Base-by-base conservation (phyloP, 2,329 filamentous ascomycete genomes). In the Diaporthe ampelina region DNA sequence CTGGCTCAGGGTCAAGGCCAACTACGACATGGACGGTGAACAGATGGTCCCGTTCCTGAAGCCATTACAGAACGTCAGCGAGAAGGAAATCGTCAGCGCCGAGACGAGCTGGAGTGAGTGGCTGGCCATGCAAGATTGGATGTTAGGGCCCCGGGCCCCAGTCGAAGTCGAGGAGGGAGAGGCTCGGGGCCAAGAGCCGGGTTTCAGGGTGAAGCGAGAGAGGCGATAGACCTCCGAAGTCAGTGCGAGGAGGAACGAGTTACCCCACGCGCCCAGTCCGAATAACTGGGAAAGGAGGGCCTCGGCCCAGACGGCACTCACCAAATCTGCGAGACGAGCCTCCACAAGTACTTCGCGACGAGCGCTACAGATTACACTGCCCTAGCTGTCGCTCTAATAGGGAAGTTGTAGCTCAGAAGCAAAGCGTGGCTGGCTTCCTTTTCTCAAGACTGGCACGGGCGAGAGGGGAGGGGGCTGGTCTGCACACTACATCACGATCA, bases 41-140 rank as follows among this genome's bases (percentile, higher is more conserved):
- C 95, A 98, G 85, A 93, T 91, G 2, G 91, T 98, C 1, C 97
- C 97, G 0, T 98, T 97, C 81, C 85, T 98, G 78, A 92, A 92
- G 77, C 95, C 96, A 6, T 85, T 98, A n/a, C 92, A 94, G 79
- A 90, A 92, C 72, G 91, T 94, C 0, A 90, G 91, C 10, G 91
- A 96, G 79, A 90, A 91, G 29, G 97, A 98, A 85, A 94, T 98
- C 76, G 90, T 94, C 76, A 90, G 87, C 19, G 95, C 95, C 0
- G 96, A 98, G 84, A 89, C 90, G 76, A 92, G 89, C 75, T 99
- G 97, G 97, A 97, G 95, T 81, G 93, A 96, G 79, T 98, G 96
- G 96, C 86, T 98, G 43, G 94, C 94, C 17, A 97, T 98, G 94
- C 95, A 98, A 83, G 96, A 98, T 83, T 98, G 96, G 96, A 97